Conservation (phyloP, 139 green algal species). For the Gonium pectorale region DNA sequence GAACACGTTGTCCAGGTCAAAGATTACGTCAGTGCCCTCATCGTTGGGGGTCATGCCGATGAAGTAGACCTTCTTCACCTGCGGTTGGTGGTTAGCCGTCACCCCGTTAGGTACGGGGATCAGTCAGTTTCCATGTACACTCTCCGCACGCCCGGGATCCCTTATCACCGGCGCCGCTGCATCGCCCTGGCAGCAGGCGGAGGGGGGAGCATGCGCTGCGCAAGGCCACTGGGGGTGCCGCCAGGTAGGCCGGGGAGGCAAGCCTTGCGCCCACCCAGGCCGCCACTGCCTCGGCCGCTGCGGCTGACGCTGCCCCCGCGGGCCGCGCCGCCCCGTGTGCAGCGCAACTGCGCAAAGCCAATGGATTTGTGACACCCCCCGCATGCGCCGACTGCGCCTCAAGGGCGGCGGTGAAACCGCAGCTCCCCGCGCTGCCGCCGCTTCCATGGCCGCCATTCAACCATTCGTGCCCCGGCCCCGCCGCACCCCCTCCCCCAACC, state of each 20-base stretch:
- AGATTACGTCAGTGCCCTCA: not conserved
- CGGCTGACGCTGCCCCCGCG: not conserved
- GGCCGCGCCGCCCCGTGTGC: not conserved
- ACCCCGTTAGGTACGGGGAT: not conserved
- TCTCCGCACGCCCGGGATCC: too few species aligned
- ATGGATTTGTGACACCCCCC: not conserved
- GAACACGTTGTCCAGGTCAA: constrained; percentile 23
- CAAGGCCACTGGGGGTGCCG: not conserved
- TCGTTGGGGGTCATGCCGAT: not conserved
- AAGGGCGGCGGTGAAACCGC: not conserved
- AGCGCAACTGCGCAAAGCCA: not conserved
- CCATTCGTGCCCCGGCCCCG: not conserved
- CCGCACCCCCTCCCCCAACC: too few species aligned
- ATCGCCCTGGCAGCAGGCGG: too few species aligned
- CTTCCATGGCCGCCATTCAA: not conserved
- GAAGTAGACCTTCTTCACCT: constrained; percentile 46
- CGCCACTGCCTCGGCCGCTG: too few species aligned
- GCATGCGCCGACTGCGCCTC: not conserved
- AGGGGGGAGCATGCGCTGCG: not conserved
- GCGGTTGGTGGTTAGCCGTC: not conserved
- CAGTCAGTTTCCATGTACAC: too few species aligned
- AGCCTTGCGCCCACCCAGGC: too few species aligned
- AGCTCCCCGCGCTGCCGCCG: not conserved
- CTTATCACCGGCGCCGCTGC: too few species aligned
- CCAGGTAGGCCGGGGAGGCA: not conserved